Base-by-base conservation (phyloP, 2,329 filamentous ascomycete genomes). In the Macroventuria anomochaeta region DNA sequence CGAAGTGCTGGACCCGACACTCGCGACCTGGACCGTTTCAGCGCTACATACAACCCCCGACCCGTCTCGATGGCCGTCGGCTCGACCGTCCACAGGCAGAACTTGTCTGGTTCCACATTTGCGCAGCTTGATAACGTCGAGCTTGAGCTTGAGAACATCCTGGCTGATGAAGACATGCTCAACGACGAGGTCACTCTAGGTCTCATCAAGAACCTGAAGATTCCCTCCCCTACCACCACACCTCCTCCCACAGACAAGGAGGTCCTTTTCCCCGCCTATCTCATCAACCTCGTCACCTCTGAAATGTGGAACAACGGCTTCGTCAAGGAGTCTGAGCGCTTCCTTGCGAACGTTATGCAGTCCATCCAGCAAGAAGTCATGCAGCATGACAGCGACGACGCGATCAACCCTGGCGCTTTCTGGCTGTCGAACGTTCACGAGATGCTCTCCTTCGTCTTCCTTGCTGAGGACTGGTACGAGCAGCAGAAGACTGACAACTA, bases 251-350 rank as follows among this genome's bases (percentile, higher is more conserved):
- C 92, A 15, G 95, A 99, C 78, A 99, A 99, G 80, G 95, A 99
- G 76, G 93, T 99, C 18, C 83, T 99, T 46, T 99, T 99, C 88
- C 95, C 95, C 28, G 93, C 95, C 8, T 99, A 97, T 76, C 87
- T 99, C 67, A 99, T 99, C 81, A 99, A 99, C 77, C 83, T 99
- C 57, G 95, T 99, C 60, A 99, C 95, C 11, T 97, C 93, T 13
- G 95, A 99, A 80, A 99, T 99, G 95, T 99, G 95, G 95, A 99
- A 99, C 81, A 99, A 99, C 69, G 95, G 95, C 39, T 99, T 97
- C 72, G 95, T 99, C 67, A 99, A 99, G 81, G 95, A 99, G 78
- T 97, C 95, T 3, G 95, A 99, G 78, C 90, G 93, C 49, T 99
- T 99, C 85, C 83, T 99, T 59, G 95, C 95, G 71, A 99, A 97